A percentile compares a stretch with the other conserved stretches of the same genome.
These are phyloP conservation scores for Alternaria postmessia DNA, from an alignment of 2,329 filamentous ascomycete species.

Conservation along the genomic window DNA sequence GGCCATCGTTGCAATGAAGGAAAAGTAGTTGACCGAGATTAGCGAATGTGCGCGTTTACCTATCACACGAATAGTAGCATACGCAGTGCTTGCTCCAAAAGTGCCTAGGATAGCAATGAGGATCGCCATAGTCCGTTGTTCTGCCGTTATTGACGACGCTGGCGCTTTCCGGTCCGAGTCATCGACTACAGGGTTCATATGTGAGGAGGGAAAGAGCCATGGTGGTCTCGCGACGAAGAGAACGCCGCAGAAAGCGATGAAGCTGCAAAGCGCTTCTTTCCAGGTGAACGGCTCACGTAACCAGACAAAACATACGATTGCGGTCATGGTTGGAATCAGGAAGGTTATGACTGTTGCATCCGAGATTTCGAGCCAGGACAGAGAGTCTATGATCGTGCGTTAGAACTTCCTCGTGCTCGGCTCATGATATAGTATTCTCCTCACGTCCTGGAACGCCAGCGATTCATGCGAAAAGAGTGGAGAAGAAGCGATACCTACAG, in stretches of 20 bases:
- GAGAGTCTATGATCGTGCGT: constrained; percentile 55
- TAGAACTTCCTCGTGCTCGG: not conserved
- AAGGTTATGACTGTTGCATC: constrained; percentile 90
- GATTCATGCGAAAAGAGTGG: not conserved
- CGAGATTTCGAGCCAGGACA: constrained; percentile 80
- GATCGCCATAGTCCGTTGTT: constrained; percentile 73
- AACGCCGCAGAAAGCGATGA: constrained; percentile 78
- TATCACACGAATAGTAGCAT: constrained; percentile 78
- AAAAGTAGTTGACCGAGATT: constrained; percentile 84
- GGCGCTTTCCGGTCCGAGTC: constrained; percentile 31
- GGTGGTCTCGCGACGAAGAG: constrained; percentile 79
- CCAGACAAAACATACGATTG: constrained; percentile 78
- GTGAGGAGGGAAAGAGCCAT: constrained; percentile 56
- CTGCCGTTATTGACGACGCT: constrained; percentile 55
- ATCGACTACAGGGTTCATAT: constrained; percentile 38
- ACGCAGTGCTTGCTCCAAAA: constrained; percentile 69
- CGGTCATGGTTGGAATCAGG: constrained; percentile 76
- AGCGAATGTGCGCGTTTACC: constrained; percentile 79
- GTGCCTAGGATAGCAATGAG: constrained; percentile 76
- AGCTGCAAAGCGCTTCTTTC: constrained; percentile 76
- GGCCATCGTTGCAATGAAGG: constrained; percentile 71
- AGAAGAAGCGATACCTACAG: constrained; percentile 25
- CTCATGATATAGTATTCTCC: not conserved
- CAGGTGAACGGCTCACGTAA: constrained; percentile 77
- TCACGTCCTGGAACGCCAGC: not conserved